Conservation (phyloP, 2,329 filamentous ascomycete species). For the Colletotrichum sp. region DNA sequence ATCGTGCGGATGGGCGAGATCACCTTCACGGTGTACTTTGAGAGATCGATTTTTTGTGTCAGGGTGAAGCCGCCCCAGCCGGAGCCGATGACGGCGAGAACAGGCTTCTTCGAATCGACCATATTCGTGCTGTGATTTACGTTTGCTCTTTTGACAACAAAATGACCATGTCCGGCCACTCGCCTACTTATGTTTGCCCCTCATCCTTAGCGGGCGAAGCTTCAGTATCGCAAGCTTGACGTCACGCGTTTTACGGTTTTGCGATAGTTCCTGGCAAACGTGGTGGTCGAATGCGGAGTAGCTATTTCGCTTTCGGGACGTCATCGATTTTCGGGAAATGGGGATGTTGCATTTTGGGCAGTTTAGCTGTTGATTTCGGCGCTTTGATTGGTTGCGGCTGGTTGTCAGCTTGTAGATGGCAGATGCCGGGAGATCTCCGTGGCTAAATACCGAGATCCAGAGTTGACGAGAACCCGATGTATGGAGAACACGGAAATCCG, state of each 20-base stretch:
- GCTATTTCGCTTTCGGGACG: not conserved
- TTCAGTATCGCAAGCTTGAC: not conserved
- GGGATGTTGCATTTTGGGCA: not conserved
- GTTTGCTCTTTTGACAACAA: rapidly evolving
- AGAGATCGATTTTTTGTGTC: conserved; percentile 75
- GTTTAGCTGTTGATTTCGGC: not conserved
- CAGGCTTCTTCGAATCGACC: not conserved
- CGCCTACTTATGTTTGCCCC: not conserved
- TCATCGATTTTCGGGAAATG: conserved; percentile 2
- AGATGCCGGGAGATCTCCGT: conserved; percentile 18
- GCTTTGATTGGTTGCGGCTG: not conserved
- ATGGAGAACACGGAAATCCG: not conserved
- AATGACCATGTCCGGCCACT: not conserved
- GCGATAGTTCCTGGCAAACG: not conserved
- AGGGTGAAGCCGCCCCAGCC: conserved; percentile 70
- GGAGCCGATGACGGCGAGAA: conserved; percentile 64
- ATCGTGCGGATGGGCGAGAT: conserved; percentile 99
- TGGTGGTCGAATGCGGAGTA: not conserved
- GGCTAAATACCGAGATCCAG: not conserved
- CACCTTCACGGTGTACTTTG: conserved; percentile 99
- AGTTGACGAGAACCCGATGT: not conserved
- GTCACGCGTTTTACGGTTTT: not conserved
- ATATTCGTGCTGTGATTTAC: not conserved
- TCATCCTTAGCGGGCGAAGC: not conserved
- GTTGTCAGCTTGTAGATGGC: not conserved